A percentile compares a stretch with the other conserved stretches of the same genome.
phyloP scores from a whole-genome alignment of 2,329 filamentous ascomycete species.

The Teratosphaeriaceae sp. region DNA sequence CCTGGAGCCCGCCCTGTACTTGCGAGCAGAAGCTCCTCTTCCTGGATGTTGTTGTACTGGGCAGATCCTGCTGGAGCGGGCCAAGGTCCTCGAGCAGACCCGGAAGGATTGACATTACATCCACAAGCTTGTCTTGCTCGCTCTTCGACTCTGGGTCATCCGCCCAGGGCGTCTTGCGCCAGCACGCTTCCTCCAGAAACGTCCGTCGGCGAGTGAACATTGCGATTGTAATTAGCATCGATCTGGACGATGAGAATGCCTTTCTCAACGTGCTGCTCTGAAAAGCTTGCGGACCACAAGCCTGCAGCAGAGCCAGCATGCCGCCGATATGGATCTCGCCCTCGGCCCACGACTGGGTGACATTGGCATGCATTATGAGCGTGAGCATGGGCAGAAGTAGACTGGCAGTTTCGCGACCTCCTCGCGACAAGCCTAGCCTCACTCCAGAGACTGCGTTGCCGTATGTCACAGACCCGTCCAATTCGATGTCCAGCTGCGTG shows the following conservation, averaged over 20 bases:
- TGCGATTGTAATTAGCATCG: background rate
- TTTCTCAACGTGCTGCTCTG: background rate
- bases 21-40: background rate
- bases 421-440: background rate
- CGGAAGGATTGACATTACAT: background rate
- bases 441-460: background rate
- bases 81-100: background rate
- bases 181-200: background rate
- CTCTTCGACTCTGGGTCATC: background rate
- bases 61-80: background rate
- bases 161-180: background rate
- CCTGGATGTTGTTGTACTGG: background rate
- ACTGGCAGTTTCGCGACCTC: background rate
- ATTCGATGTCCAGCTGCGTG: background rate
- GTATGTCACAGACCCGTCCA: background rate
- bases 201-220: background rate
- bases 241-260: background rate
- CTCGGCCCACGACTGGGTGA: background rate
- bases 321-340: background rate
- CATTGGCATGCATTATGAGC: background rate
- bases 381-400: background rate
- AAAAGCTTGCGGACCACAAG: background rate
- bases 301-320: background rate
- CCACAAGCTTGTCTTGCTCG: background rate
- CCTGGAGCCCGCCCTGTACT: background rate